Conservation (phyloP, 2,329 filamentous ascomycete genomes). For the Pyricularia grisea region DNA sequence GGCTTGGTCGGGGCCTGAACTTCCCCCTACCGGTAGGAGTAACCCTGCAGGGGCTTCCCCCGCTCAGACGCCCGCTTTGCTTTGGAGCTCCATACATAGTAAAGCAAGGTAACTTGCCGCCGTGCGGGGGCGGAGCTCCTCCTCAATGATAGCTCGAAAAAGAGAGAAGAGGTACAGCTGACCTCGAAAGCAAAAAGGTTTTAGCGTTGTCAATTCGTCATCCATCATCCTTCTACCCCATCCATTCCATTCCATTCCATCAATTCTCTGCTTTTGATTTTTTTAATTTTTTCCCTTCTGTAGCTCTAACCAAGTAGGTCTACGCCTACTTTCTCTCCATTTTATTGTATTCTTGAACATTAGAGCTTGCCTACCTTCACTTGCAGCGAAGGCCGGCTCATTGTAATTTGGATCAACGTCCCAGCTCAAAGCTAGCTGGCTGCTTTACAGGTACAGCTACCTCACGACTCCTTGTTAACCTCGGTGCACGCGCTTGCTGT, state of each 20-base stretch:
- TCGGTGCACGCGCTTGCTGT: not conserved
- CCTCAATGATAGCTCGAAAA: not conserved
- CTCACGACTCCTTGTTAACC: not conserved
- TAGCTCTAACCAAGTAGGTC: not conserved
- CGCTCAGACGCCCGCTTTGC: not conserved
- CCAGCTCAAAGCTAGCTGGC: not conserved
- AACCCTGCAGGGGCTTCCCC: not conserved
- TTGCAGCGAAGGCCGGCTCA: not conserved
- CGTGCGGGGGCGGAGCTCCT: not conserved
- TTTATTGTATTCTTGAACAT: not conserved
- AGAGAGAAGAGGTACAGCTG: not conserved
- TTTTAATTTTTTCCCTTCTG: not conserved
- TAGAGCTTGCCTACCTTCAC: not conserved
- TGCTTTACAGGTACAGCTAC: not conserved
- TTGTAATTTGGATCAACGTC: not conserved
- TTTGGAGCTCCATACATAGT: not conserved
- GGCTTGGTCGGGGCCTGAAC: not conserved
- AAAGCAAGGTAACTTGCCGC: not conserved
- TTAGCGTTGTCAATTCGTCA: not conserved
- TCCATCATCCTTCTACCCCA: not conserved
- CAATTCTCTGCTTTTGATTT: slow-evolving; percentile 1
- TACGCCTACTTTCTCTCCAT: not conserved
- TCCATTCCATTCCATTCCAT: slow-evolving; percentile 2
- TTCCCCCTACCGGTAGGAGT: not conserved
- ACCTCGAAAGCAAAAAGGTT: not conserved